Percentiles rank a stretch among this genome's conserved stretches.
These are phyloP conservation scores for Solanum paucissectum DNA, from an alignment of 257 asterid species.

Conservation along the genomic window DNA sequence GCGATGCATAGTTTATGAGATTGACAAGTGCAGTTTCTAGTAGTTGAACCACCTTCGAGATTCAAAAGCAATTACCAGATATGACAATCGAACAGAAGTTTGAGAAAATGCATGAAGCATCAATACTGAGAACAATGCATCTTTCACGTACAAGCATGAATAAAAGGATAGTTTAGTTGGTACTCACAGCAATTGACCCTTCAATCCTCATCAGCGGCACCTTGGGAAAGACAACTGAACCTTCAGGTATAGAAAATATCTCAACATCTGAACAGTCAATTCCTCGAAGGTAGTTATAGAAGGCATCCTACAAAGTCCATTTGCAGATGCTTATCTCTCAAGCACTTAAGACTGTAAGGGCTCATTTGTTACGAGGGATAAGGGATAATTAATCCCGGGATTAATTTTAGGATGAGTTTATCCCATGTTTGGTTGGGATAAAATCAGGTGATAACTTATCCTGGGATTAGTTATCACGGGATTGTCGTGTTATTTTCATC, in stretches of 20 bases:
- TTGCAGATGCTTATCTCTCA: background rate
- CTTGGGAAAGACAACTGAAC: constrained; percentile 89
- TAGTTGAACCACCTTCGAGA: constrained; percentile 78
- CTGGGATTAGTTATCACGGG: background rate
- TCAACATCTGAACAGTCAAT: constrained; percentile 81
- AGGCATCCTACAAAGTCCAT: constrained; percentile 46
- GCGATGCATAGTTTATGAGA: constrained; percentile 81
- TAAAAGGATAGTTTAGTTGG: background rate
- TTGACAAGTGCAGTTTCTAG: constrained; percentile 92
- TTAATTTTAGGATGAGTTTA: background rate
- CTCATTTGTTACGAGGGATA: background rate
- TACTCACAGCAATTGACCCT: constrained; percentile 93
- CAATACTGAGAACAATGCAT: background rate
- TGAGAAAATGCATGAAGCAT: background rate
- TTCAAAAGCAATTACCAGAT: background rate
- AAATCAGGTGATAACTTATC: background rate
- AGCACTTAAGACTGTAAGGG: background rate
- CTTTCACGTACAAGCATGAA: background rate
- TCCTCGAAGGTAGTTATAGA: constrained; percentile 73
- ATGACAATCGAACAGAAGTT: background rate
- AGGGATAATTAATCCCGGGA: background rate
- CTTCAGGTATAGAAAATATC: constrained; percentile 89
- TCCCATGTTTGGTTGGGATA: background rate
- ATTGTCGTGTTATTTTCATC: background rate
- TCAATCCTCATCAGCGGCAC: constrained; percentile 90